These are phyloP conservation scores for Ensete glaucum DNA, from an alignment of 176 grass and related monocot species.

Conservation along the genomic window DNA sequence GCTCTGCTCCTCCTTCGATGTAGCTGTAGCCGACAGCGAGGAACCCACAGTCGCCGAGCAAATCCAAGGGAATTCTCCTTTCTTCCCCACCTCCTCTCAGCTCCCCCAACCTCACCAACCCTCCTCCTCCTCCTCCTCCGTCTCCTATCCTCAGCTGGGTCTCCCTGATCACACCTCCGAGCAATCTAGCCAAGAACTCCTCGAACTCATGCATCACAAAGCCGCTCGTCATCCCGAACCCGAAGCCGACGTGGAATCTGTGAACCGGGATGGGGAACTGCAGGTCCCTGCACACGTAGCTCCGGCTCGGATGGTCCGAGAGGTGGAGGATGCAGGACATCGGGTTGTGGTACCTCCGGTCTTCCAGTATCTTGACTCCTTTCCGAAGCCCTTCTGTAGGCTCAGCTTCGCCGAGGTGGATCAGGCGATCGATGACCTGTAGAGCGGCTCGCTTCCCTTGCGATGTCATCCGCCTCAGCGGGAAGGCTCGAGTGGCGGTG, in stretches of 20 bases:
- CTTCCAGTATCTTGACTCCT: constrained; percentile 72
- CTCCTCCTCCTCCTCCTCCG: constrained; percentile 24
- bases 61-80: constrained; percentile 63
- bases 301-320: constrained; percentile 38
- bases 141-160: constrained; percentile 63
- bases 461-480: constrained; percentile 71
- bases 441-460: constrained; percentile 68
- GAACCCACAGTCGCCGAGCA: constrained; percentile 40
- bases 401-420: constrained; percentile 54
- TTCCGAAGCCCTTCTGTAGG: constrained; percentile 71
- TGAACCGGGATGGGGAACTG: constrained; percentile 40
- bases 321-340: constrained; percentile 67
- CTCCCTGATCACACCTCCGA: constrained; percentile 59
- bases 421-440: constrained; percentile 80
- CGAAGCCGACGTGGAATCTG: constrained; percentile 63
- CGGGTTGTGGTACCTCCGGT: constrained; percentile 65
- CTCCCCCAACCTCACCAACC: constrained; percentile 68
- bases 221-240: constrained; percentile 59
- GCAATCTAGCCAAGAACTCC: constrained; percentile 57
- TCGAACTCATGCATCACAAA: constrained; percentile 85
- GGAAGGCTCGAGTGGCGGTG: constrained; percentile 66
- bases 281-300: constrained; percentile 23
- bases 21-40: constrained; percentile 10
- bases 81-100: constrained; percentile 81
- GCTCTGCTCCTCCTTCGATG: neutral